Conservation (phyloP, 331 rosid species). For the Spiraea crenata region DNA sequence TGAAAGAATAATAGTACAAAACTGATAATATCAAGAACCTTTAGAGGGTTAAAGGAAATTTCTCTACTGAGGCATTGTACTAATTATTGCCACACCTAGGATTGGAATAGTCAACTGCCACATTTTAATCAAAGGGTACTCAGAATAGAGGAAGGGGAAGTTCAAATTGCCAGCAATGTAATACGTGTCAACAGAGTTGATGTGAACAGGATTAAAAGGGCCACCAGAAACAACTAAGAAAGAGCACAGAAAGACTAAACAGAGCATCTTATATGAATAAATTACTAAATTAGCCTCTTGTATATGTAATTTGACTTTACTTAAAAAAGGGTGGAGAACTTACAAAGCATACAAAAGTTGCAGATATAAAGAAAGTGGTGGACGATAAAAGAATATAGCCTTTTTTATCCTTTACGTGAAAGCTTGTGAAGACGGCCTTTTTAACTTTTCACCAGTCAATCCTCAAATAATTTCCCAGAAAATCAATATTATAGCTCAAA, state of each 20-base stretch:
- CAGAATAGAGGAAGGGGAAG: not conserved
- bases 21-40: not conserved
- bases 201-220: not conserved
- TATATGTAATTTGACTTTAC: not conserved
- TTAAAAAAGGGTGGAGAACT: not conserved
- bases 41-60: no score
- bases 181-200: not conserved
- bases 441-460: not conserved
- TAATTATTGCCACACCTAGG: not conserved
- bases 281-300: not conserved
- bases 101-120: not conserved
- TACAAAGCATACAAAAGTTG: slow-evolving; percentile 1
- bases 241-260: not conserved
- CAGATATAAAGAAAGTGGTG: not conserved
- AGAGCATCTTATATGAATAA: no score
- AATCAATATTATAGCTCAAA: no score
- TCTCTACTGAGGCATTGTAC: not conserved
- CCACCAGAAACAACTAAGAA: not conserved
- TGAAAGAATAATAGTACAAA: not conserved
- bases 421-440: not conserved
- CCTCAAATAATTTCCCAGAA: no score
- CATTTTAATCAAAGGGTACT: not conserved
- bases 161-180: slow-evolving; percentile 1
- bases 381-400: not conserved
- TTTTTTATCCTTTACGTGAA: not conserved